phyloP scores from a whole-genome alignment of 495 filamentous ascomycete genomes.

The Massariosphaeria phaeospora region DNA sequence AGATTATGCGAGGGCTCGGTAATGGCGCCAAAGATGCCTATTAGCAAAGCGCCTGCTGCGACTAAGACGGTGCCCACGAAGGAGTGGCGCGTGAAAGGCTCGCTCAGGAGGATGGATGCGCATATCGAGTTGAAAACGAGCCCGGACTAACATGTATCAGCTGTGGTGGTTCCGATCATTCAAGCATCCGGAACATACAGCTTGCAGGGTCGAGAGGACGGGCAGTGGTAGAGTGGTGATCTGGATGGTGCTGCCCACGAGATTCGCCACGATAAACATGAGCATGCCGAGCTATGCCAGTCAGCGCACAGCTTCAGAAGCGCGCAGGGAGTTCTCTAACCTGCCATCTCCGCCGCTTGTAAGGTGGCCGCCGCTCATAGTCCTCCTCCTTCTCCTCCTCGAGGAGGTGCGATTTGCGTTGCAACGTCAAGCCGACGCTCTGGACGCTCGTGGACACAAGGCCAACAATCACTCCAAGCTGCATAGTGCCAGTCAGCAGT shows the following conservation, averaged over 20 bases:
- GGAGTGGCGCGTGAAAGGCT: constrained; percentile 90
- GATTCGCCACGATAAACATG: constrained; percentile 92
- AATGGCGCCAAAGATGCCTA: constrained; percentile 90
- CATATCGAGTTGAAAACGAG: constrained; percentile 98
- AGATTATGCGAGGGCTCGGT: constrained; percentile 90
- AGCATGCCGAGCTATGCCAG: constrained; percentile 69
- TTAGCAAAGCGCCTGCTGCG: constrained; percentile 76
- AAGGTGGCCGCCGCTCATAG: constrained; percentile 75
- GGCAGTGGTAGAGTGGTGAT: constrained; percentile 95
- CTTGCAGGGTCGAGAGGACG: constrained; percentile 91
- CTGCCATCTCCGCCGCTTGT: constrained; percentile 93
- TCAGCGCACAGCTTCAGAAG: constrained; percentile 4
- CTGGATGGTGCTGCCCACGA: constrained; percentile 92
- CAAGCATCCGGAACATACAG: constrained; percentile 47
- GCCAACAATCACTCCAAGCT: constrained; percentile 91
- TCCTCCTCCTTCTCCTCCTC: constrained; percentile 88
- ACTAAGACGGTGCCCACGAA: constrained; percentile 85
- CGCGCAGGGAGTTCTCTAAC: constrained; percentile 34
- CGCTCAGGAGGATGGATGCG: constrained; percentile 85
- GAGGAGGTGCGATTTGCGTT: constrained; percentile 96
- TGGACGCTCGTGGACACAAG: constrained; percentile 89
- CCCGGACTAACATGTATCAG: constrained; percentile 54
- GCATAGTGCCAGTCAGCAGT: no score
- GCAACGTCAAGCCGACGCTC: constrained; percentile 91
- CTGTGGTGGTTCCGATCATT: background rate